Evolutionary conservation across 257 asterid species (phyloP), one percentile per base, ranked within the genome.

Genomic region (Rhazya stricta): DNA sequence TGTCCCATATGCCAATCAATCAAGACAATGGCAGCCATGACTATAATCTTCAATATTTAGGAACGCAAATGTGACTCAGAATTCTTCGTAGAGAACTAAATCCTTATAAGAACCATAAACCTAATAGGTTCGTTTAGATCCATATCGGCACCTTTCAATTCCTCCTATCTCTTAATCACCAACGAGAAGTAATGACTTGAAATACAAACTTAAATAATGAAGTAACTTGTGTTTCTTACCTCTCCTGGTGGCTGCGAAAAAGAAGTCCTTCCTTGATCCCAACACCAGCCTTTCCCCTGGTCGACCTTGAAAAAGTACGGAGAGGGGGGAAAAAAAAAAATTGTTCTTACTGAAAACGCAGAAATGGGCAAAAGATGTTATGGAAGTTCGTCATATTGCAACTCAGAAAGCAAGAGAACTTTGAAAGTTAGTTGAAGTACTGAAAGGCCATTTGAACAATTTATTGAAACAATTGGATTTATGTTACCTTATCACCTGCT

Each of bases 251-350:
- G 72, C 65, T 34, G 71, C 63, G 41, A 62, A 75, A 72, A 63
- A 34, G 87, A 79, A 54, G 81, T 82, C n/a, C 83, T 82, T 88
- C 79, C 89, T 83, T 72, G 89, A 79, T 78, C 93, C 97, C 73
- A 91, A 88, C 67, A 89, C 80, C 81, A 91, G 77, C 79, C 77
- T 84, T 60, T 88, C 88, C 48, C 83, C 89, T 5, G 97, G 93
- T 91, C 93, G 67, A 88, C 84, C 72, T 84, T 87, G 78, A 84
- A 86, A 81, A 91, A 91, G 41, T 69, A 91, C 96, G 89, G 90
- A 61, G 67, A 41, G n/a, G n/a, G n/a, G 30, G 51, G 67, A 41
- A 42, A 13, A 56, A 19, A 13, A n/a, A n/a, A n/a, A n/a, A n/a
- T 21, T 30, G 9, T 65, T 21, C n/a, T n/a, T n/a, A n/a, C n/a